Evolutionary conservation across 1,139 yeast species (phyloP), one percentile per base, ranked within the genome.

Genomic region (Saccharomyces hybrid): DNA sequence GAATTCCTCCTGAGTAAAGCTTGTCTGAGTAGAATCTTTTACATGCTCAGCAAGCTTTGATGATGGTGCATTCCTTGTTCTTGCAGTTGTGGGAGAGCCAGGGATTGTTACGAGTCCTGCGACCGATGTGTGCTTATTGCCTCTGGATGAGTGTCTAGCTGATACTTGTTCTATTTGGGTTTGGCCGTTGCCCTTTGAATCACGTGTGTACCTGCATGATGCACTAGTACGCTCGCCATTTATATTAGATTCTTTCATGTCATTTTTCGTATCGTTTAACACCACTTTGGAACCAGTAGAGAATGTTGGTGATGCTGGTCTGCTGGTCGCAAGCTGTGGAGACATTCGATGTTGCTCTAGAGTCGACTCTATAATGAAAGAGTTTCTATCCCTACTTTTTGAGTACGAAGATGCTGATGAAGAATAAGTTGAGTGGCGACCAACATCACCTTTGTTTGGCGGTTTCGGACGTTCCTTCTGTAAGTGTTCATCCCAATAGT

Each of bases 401-500:
- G 13, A 16, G n/a, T 38, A 5, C 7, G 44, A 9, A 9, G 44
- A 38, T 16, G 25, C 16, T 38, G 63, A 55, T 4, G 71, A 65
- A 3, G 62, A 60, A n/a, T 38, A 38, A 16, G 44, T 38, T 38
- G 44, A 14, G 23, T 38, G 44, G 8, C 44, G 44, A 16, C 44
- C 44, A 38, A 38, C n/a, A 11, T 38, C 44, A 11, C 44, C 44
- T 13, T 20, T 20, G 16, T 25, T 5, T 16, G 14, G 7, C 14
- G 7, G 29, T 6, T 20, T 31, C 4, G 42, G 23, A 29, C 25
- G 41, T 9, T 11, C 11, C 23, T 32, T 14, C 47, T 48, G 60
- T 13, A 77, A 70, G 57, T 69, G 66, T 64, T 77, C 76, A 66
- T 93, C 98, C 97, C 97, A 93, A 68, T 91, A 96, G 4, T 80